phyloP scores from a whole-genome alignment of 345 rosid genomes.

The Linum lewisii region DNA sequence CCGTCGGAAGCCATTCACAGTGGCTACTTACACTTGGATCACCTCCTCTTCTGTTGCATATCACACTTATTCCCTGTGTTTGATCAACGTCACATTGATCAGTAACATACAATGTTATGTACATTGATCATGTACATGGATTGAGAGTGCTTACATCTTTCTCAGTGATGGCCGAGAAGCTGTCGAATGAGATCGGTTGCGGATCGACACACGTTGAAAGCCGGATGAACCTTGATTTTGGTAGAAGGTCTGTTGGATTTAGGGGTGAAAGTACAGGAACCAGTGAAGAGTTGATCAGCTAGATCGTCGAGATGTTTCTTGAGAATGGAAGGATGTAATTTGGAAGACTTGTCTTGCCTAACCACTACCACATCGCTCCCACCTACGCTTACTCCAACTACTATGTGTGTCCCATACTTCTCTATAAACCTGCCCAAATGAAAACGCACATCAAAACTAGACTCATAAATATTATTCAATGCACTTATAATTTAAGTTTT shows the following conservation, averaged over 20 bases:
- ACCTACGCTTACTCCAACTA: slow-evolving; percentile 70
- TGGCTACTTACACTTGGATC: slow-evolving; percentile 44
- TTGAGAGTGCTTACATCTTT: slow-evolving; percentile 65
- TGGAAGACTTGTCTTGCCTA: slow-evolving; percentile 58
- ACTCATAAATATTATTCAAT: no score
- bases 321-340: slow-evolving; percentile 43
- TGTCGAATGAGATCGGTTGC: slow-evolving; percentile 29
- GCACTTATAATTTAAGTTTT: no score
- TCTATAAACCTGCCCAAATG: slow-evolving; percentile 58
- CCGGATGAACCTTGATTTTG: slow-evolving; percentile 60
- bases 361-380: slow-evolving; percentile 69
- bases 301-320: slow-evolving; percentile 59
- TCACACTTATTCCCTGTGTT: slow-evolving; percentile 68
- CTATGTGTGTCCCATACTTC: slow-evolving; percentile 79
- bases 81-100: no score
- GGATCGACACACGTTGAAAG: slow-evolving; percentile 71
- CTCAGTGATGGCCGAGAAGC: slow-evolving; percentile 32
- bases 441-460: not conserved
- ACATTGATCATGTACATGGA: no score
- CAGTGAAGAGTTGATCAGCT: slow-evolving; percentile 75
- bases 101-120: no score
- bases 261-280: slow-evolving; percentile 47
- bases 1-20: slow-evolving; percentile 86
- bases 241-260: slow-evolving; percentile 20
- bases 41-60: slow-evolving; percentile 70